Base-by-base conservation (phyloP, 2,329 filamentous ascomycete species). In the Polychaeton citri region DNA sequence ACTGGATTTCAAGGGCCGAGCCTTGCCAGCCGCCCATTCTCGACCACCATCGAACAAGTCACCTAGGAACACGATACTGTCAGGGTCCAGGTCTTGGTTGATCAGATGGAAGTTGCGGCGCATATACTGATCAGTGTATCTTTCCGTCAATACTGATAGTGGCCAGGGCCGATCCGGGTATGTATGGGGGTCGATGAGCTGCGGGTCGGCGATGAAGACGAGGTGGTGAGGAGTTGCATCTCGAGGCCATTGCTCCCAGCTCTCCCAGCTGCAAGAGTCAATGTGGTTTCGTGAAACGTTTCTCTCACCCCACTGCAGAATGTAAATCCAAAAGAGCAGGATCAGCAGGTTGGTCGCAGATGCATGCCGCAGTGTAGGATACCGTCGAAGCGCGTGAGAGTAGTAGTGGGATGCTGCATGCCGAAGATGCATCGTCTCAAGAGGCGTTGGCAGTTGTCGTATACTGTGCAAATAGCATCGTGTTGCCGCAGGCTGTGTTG, bases 1-100 rank as follows among this genome's bases (percentile, higher is more conserved):
- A 18, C 34, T 39, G 16, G 28, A 20, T 15, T 37, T 50, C 36
- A 53, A 33, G 9, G 35, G 32, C 24, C 42, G 39, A 9, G 50
- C 43, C 21, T 33, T 32, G 2, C 21, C 64, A 9, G 87, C 88
- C 46, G 79, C 81, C 90, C 90, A 98, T 64, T 98, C 90, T 46
- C 90, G 74, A 6, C 90, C 90, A 3, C 90, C 90, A 53, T 98
- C 90, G 51, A 98, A 95, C 1, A 98, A 65, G 54, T 98, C 90
- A 6, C 90, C 90, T 0, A 98, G 66, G 53, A 98, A 96, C 53
- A 95, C 74, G 1, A 93, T 67, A 12, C 82, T 87, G 54, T 95
- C 85, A 0, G 90, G 90, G n/a, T 74, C 72, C 10, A 96, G 66
- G 13, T 74, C 64, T 13, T 71, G 64, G 51, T 94, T 85, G 39